A percentile compares a stretch with the other conserved stretches of the same genome.
Conservation (phyloP, 2,329 filamentous ascomycete genomes). For the Paecilomyces fulvus region DNA sequence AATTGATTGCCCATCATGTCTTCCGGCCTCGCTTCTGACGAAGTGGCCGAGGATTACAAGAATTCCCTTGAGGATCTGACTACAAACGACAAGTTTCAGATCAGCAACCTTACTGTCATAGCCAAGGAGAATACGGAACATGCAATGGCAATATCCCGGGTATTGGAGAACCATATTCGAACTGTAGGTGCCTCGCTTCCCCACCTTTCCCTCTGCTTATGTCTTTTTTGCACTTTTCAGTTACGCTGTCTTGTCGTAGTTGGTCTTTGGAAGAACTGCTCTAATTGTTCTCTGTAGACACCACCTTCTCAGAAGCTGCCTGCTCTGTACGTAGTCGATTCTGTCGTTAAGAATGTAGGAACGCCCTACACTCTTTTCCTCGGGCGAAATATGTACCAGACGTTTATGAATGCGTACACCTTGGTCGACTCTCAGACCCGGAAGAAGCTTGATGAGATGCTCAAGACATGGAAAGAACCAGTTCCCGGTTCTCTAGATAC, state of each 20-base stretch:
- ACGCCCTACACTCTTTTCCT: constrained; percentile 96
- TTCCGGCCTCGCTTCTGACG: constrained; percentile 56
- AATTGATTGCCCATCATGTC: constrained; percentile 48
- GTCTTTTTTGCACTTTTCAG: constrained; percentile 3
- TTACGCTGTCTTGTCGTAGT: constrained; percentile 11
- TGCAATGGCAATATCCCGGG: constrained; percentile 83
- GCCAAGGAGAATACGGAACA: constrained; percentile 96
- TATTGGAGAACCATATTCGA: constrained; percentile 86
- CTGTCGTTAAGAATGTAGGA: constrained; percentile 96
- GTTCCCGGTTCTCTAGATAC: constrained; percentile 88
- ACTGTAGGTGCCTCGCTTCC: constrained; percentile 58
- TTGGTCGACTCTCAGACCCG: constrained; percentile 76
- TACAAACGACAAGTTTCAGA: constrained; percentile 86
- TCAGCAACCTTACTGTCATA: constrained; percentile 94
- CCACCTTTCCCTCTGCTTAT: constrained; percentile 7
- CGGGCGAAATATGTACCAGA: constrained; percentile 81
- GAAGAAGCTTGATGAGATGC: constrained; percentile 91
- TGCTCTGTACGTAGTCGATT: constrained; percentile 95
- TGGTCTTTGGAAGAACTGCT: constrained; percentile 16
- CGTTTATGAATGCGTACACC: constrained; percentile 94
- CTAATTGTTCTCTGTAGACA: constrained; percentile 52
- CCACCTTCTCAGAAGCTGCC: constrained; percentile 83
- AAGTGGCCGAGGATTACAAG: constrained; percentile 91
- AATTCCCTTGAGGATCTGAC: constrained; percentile 87
- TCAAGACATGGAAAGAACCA: constrained; percentile 96